Base-by-base conservation (phyloP, 2,329 filamentous ascomycete genomes). In the Monilinia laxa region DNA sequence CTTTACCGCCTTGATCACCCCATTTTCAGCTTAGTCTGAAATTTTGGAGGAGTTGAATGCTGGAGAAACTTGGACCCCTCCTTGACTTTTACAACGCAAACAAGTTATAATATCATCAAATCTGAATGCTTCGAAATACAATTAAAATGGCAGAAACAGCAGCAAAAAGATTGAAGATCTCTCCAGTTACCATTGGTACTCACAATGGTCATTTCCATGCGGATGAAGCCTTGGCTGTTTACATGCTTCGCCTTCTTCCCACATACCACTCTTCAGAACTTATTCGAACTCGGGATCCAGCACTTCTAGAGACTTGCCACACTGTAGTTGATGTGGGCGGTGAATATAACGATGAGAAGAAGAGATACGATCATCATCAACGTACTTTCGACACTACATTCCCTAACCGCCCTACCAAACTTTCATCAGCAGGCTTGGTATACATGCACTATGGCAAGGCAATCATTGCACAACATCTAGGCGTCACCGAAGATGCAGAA, bases 161-260 rank as follows among this genome's bases (percentile, higher is more conserved):
- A 75, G 81, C 89, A 70, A 98, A 98, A 81, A 90, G 91, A 79
- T 81, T 96, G 78, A 97, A 96, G 85, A 91, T 89, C 73, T 83
- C 86, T 70, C 80, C 81, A 70, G 78, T 79, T 68, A 73, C 75
- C 65, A 81, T 90, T 71, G 95, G 93, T 76, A 99, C 95, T 40
- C 95, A 99, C 85, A 97, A 90, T 81, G 95, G 95, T 73, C 93
- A 97, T 83, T 99, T 99, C 85, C 95, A 99, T 82, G 95, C 95
- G 78, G 95, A 99, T 79, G 95, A 99, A 82, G 94, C 95, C 69
- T 87, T 99, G 54, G 95, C 95, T 67, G 93, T 99, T 71, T 93
- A 96, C 83, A 92, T 99, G 84, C 90, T 99, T 73, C 92, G 93
- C 71, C 86, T 90, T 67, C 90, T 98, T 23, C 94, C 95, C 28